Evolutionary conservation across 1,139 yeast genomes (phyloP).

Genomic region (Candida sp.): DNA sequence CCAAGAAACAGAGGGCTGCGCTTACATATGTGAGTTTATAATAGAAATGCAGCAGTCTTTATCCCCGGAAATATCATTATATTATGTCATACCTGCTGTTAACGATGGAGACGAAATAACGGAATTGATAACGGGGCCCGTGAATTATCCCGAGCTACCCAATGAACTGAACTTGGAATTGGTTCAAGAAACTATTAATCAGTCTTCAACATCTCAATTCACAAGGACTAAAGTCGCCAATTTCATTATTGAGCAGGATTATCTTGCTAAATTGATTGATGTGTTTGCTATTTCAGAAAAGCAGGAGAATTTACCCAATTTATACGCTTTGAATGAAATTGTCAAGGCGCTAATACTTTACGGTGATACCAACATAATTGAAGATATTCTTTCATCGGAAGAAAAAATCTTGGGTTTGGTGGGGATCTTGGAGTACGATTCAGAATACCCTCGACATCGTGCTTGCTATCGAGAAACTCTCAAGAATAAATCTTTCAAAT

Average conservation of each 20-base stretch:
- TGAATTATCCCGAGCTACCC: slow-evolving; percentile 64
- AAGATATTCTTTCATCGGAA: slow-evolving; percentile 57
- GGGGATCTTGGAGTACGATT: slow-evolving; percentile 91
- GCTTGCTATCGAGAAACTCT: slow-evolving; percentile 76
- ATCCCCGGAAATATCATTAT: slow-evolving; percentile 69
- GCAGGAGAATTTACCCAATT: slow-evolving; percentile 42
- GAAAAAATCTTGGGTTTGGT: slow-evolving; percentile 59
- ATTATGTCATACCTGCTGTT: slow-evolving; percentile 59
- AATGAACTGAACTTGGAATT: slow-evolving; percentile 43
- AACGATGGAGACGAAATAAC: slow-evolving; percentile 48
- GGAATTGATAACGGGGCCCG: slow-evolving; percentile 80
- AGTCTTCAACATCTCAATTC: slow-evolving; percentile 55
- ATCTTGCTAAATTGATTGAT: slow-evolving; percentile 48
- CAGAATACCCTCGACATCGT: slow-evolving; percentile 74
- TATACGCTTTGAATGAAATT: slow-evolving; percentile 70
- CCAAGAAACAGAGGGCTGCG: slow-evolving; percentile 91
- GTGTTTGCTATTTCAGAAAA: slow-evolving; percentile 58
- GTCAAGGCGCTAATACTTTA: slow-evolving; percentile 66
- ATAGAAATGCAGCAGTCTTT: slow-evolving; percentile 61
- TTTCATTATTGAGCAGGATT: slow-evolving; percentile 48
- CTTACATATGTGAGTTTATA: slow-evolving; percentile 76
- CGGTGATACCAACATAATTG: slow-evolving; percentile 69
- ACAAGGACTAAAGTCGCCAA: slow-evolving; percentile 52
- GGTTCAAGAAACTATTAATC: slow-evolving; percentile 50
- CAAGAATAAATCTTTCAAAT: slow-evolving; percentile 59